phyloP scores from a whole-genome alignment of 2,329 filamentous ascomycete genomes.

The Neurospora crassa region DNA sequence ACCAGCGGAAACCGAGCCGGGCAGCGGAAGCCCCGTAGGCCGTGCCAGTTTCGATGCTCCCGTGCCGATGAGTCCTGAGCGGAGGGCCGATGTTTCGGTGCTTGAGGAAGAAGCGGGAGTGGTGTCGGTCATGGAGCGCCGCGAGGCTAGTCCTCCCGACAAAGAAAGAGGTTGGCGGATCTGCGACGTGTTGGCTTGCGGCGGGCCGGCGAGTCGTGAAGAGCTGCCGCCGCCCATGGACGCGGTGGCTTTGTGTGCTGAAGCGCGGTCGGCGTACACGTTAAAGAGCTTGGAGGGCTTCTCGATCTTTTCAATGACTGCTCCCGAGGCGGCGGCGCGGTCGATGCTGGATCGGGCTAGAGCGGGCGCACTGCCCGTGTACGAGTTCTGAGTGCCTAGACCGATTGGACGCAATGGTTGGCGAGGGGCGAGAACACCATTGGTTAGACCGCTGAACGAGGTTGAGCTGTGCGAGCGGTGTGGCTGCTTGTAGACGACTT shows the following conservation, averaged over 20 bases:
- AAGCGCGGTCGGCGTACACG: constrained; percentile 68
- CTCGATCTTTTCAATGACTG: constrained; percentile 42
- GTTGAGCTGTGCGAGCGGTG: constrained; percentile 31
- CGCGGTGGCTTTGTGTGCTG: constrained; percentile 30
- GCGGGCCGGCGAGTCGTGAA: constrained; percentile 5
- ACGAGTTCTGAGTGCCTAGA: constrained; percentile 60
- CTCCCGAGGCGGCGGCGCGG: constrained; percentile 35
- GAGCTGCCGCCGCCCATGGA: constrained; percentile 21
- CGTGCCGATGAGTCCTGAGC: constrained; percentile 7
- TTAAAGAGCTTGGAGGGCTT: constrained; percentile 78
- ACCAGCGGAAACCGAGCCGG: constrained; percentile 21
- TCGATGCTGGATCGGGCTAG: constrained; percentile 35
- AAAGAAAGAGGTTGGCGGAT: constrained; percentile 22
- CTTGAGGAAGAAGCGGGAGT: not conserved
- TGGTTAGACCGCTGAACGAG: constrained; percentile 16
- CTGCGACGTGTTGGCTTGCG: constrained; percentile 26
- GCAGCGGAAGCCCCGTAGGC: constrained; percentile 26
- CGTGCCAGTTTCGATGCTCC: constrained; percentile 36
- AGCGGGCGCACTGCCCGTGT: constrained; percentile 43
- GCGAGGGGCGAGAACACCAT: constrained; percentile 37
- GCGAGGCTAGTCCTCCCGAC: rapidly evolving
- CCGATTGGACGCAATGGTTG: constrained; percentile 74
- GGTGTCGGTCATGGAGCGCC: not conserved
- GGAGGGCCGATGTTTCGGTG: not conserved
- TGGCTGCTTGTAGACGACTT: constrained; percentile 75